Evolutionary conservation across 2,329 filamentous ascomycete species (phyloP), one percentile per base, ranked within the genome.

Genomic region (Pseudofabraea citricarpa): DNA sequence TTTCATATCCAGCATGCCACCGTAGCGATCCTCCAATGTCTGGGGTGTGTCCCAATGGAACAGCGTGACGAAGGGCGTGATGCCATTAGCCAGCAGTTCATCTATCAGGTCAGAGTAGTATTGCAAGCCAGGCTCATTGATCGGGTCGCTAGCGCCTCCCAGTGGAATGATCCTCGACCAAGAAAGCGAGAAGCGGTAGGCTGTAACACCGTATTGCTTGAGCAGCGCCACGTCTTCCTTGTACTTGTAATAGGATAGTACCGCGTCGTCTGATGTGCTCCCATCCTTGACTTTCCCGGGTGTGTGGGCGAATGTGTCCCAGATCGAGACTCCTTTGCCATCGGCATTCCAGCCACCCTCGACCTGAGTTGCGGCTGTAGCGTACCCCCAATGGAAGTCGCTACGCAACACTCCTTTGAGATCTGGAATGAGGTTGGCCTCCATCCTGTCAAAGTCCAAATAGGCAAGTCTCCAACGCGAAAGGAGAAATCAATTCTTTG

Each of bases 41-140:
- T 89, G 81, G 2, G 88, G 88, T 4, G 90, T 74, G 66, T 94
- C 88, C 87, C 88, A 93, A 65, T 94, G 88, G 64, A 84, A 87
- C 12, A 94, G 73, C 7, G 88, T 94, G 58, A 93, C 77, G 63
- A 91, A 81, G 1, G 88, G 88, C 32, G 74, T 78, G 56, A 94
- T 91, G 48, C 81, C 86, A 13, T 84, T 85, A 6, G 74, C 84
- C 37, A 85, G 72, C 39, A 93, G 73, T 57, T 87, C 85, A 59
- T 91, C 85, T 33, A 89, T 79, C 49, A 93, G 82, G 56, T 82
- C 79, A 58, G 81, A 71, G 63, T 93, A 94, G 68, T 87, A 83
- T 55, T 85, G 74, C 27, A 94, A 64, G 20, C 87, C 88, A 47
- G 77, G 75, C 60, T 88, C 75, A 68, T 93, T 94, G 65, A 93